These are phyloP conservation scores for Emericellopsis terricola DNA, from an alignment of 495 filamentous ascomycete genomes.

Conservation along the genomic window DNA sequence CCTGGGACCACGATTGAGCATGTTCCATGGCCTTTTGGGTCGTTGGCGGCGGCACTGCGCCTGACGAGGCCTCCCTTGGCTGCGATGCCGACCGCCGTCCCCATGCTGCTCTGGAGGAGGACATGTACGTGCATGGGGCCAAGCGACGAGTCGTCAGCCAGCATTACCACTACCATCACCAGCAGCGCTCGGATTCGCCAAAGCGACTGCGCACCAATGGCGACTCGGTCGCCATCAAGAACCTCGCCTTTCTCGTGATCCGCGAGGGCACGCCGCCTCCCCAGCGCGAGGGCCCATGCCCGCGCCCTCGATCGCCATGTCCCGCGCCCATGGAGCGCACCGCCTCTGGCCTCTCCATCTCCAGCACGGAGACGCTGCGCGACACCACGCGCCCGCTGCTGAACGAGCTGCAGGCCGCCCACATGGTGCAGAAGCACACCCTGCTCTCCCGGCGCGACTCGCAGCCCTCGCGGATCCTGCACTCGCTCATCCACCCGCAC, in stretches of 20 bases:
- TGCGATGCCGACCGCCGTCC: too few species aligned
- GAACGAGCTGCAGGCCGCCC: conserved; percentile 19
- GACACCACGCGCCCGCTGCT: conserved; percentile 14
- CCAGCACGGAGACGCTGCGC: too few species aligned
- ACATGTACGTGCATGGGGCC: not conserved
- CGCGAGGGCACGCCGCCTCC: conserved; percentile 1
- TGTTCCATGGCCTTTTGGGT: conserved; percentile 6
- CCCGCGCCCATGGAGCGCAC: conserved; percentile 11
- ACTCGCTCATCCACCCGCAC: conserved; percentile 28
- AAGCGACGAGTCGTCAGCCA: not conserved
- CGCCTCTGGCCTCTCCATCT: conserved; percentile 15
- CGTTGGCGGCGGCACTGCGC: conserved; percentile 3
- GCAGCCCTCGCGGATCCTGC: conserved; percentile 29
- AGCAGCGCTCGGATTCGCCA: conserved; percentile 1
- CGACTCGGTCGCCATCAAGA: conserved; percentile 1
- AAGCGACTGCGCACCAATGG: too few species aligned
- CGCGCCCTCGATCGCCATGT: not conserved
- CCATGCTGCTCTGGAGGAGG: not conserved
- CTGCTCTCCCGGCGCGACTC: conserved; percentile 22
- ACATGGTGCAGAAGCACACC: conserved; percentile 21
- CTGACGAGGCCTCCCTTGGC: conserved; percentile 1
- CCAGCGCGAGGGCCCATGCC: not conserved
- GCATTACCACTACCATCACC: not conserved
- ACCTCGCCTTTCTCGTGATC: conserved; percentile 4
- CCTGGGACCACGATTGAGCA: conserved; percentile 1